Base-by-base conservation (phyloP, 2,329 filamentous ascomycete genomes). In the Cercospora zeae-maydis region DNA sequence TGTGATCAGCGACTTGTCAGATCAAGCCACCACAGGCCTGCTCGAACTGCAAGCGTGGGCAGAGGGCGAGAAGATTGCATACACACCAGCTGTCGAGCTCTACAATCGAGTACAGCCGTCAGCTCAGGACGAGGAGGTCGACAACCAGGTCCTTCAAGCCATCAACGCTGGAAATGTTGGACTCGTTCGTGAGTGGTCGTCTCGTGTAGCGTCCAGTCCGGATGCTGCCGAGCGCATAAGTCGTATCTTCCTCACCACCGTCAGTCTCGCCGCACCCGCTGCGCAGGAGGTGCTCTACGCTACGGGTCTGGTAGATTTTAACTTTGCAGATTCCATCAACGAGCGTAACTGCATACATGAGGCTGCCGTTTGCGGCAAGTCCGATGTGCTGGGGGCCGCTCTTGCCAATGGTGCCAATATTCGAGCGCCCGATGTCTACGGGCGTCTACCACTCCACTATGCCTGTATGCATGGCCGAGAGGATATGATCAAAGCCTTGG, bases 31-130 rank as follows among this genome's bases (percentile, higher is more conserved):
- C 0, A 97, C 92, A n/a, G 96, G 92, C 70, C 81, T 96, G 37
- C 88, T 98, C 70, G 95, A 98, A 74, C 86, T 98, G 52, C 93
- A 93, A 58, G 95, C 93, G 36, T 98, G 93, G 93, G 92, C 93
- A 19, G 95, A 99, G 77, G 95, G 95, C 21, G 95, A 98, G 71
- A 90, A 96, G 75, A 88, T 98, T 72, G 90, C 88, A 71, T 96
- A 77, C 53, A 76, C 78, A 8, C 71, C 75, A 0, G 71, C 72
- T 1, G 68, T 72, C 16, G 72, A 75, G 49, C 67, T 73, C n/a
- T 72, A 75, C 57, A 69, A 71, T 59, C 64, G 66, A 45, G 69
- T 72, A 14, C 78, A 78, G 49, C 70, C 76, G 13, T 75, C 79
- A 53, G 88, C 88, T 31, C 90, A 91, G 13, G 92, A 96, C 68